Evolutionary conservation across 805 yeast genomes (phyloP).

Genomic region (Lipomyces sp.): DNA sequence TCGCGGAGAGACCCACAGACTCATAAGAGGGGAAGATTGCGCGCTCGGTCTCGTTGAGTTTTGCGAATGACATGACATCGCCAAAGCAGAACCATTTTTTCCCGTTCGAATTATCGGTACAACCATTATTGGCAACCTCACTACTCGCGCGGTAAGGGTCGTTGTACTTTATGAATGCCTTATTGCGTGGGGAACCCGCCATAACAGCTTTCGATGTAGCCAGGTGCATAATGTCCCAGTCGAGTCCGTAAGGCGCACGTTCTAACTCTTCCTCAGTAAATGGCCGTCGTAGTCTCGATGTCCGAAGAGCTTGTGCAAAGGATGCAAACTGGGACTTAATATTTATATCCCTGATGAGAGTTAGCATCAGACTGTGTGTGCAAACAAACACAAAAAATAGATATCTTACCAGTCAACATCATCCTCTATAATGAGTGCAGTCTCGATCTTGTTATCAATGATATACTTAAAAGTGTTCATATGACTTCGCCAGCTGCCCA

Average conservation of each 20-base stretch:
- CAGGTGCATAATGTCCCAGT: constrained; percentile 25
- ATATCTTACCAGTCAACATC: constrained; percentile 18
- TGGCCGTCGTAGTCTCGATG: constrained; percentile 14
- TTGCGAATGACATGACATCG: constrained; percentile 2
- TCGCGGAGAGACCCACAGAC: constrained; percentile 15
- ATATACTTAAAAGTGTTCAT: constrained; percentile 16
- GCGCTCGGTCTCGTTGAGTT: constrained; percentile 9
- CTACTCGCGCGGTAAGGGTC: constrained; percentile 16
- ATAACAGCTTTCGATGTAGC: constrained; percentile 11
- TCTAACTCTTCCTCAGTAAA: constrained; percentile 9
- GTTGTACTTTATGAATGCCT: constrained; percentile 6
- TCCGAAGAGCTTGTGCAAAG: constrained; percentile 12
- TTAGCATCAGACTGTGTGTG: not conserved
- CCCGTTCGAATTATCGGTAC: not conserved
- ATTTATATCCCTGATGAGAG: constrained; percentile 11
- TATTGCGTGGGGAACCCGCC: constrained; percentile 11
- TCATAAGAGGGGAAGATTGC: constrained; percentile 18
- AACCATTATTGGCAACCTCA: constrained; percentile 10
- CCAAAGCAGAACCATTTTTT: constrained; percentile 15
- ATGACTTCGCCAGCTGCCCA: constrained; percentile 25
- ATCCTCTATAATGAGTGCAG: constrained; percentile 22
- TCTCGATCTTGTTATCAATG: constrained; percentile 24
- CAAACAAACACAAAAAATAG: not conserved
- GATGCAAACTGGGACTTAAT: constrained; percentile 11
- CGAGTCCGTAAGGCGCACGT: constrained; percentile 27